Evolutionary conservation across 2,329 filamentous ascomycete genomes (phyloP).

Genomic region (Chaetomium olivaceum): DNA sequence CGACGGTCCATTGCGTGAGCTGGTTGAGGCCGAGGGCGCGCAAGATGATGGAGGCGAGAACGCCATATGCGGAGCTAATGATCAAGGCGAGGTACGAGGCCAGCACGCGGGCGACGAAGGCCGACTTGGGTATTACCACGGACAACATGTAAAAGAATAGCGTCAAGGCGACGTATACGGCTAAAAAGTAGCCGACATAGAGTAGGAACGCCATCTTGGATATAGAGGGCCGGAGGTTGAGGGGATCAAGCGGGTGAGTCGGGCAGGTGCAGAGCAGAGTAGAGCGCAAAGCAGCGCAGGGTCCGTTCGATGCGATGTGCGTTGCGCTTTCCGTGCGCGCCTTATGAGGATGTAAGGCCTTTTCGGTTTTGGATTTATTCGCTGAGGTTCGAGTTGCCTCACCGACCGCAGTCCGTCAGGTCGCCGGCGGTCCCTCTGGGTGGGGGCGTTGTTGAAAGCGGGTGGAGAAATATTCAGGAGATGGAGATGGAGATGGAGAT

Average conservation of each 20-base stretch:
- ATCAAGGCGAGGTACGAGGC: conserved; percentile 65
- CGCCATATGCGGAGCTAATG: conserved; percentile 68
- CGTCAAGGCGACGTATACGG: conserved; percentile 54
- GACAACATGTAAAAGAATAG: conserved; percentile 64
- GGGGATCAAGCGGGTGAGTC: not conserved
- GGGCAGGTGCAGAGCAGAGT: not conserved
- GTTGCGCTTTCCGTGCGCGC: not conserved
- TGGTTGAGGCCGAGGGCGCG: conserved; percentile 70
- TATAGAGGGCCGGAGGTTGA: not conserved
- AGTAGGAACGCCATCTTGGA: conserved; percentile 41
- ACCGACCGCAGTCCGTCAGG: not conserved
- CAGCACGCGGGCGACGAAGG: conserved; percentile 69
- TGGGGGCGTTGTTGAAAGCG: not conserved
- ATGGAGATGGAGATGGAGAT: not conserved
- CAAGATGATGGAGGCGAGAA: conserved; percentile 70
- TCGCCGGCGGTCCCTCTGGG: not conserved
- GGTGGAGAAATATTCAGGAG: not conserved
- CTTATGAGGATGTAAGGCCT: not conserved
- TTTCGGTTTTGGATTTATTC: not conserved
- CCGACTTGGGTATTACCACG: conserved; percentile 56
- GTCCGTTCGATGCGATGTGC: not conserved
- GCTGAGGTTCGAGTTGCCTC: not conserved
- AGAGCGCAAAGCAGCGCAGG: not conserved
- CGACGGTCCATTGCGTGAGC: conserved; percentile 83
- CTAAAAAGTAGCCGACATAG: conserved; percentile 50